Percentiles rank a stretch among this genome's conserved stretches.
Conservation (phyloP, 2,329 filamentous ascomycete species). For the Gyromitra esculenta region DNA sequence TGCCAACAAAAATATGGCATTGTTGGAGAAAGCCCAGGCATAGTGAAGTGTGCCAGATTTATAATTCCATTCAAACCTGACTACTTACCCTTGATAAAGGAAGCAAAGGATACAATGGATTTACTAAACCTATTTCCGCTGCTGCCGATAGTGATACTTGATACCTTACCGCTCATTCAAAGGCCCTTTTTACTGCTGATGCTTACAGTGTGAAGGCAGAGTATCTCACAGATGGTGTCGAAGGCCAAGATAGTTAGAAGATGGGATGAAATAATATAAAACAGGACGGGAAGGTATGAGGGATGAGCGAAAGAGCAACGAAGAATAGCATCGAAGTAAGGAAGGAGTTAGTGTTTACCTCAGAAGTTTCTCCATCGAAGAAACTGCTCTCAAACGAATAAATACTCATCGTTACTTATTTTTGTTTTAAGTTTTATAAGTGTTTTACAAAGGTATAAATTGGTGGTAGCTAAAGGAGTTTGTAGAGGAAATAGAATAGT, state of each 20-base stretch:
- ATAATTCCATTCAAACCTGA: background rate
- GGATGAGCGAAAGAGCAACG: background rate
- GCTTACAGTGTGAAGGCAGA: conserved; percentile 6
- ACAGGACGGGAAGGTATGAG: background rate
- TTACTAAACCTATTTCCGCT: background rate
- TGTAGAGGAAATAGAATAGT: background rate
- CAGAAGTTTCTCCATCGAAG: background rate
- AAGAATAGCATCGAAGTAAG: background rate
- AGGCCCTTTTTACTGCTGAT: background rate
- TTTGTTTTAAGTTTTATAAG: conserved; percentile 7
- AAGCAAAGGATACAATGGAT: background rate
- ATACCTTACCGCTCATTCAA: conserved; percentile 5
- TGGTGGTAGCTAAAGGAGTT: conserved; percentile 24
- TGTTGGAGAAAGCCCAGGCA: background rate
- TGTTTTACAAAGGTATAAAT: conserved; percentile 23
- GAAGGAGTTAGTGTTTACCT: conserved; percentile 25
- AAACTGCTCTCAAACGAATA: background rate
- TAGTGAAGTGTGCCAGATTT: background rate
- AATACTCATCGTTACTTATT: conserved; percentile 21
- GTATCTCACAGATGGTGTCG: background rate
- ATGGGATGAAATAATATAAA: background rate
- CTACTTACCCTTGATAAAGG: background rate
- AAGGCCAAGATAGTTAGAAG: conserved; percentile 10
- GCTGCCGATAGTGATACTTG: background rate
- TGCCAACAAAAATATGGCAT: conserved; percentile 1